These are phyloP conservation scores for Penicillium robsamsonii DNA, from an alignment of 495 filamentous ascomycete genomes.

Conservation along the genomic window DNA sequence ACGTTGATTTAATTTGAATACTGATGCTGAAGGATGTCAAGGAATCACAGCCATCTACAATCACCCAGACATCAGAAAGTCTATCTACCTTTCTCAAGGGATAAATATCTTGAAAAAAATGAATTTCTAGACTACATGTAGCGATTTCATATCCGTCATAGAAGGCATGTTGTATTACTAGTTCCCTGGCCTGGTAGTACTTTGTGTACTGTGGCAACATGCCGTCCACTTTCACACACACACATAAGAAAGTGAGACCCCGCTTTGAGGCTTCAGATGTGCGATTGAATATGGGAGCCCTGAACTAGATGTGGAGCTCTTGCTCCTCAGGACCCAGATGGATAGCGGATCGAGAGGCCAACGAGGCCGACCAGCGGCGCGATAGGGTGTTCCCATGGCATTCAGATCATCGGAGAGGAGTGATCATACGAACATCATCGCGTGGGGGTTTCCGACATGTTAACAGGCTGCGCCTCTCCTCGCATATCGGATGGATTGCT, in stretches of 20 bases:
- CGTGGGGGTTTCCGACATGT: constrained; percentile 18
- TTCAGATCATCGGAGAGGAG: not conserved
- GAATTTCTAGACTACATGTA: not conserved
- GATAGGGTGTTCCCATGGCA: not conserved
- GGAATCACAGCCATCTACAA: no score
- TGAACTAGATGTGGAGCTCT: not conserved
- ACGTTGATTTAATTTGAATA: no score
- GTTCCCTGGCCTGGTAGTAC: not conserved
- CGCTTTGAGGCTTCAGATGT: not conserved
- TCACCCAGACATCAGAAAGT: no score
- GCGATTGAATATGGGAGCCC: not conserved
- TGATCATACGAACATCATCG: constrained; percentile 15
- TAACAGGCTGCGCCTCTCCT: constrained; percentile 27
- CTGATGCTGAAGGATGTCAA: no score
- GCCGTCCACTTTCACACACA: not conserved
- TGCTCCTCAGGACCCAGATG: not conserved
- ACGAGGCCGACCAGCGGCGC: constrained; percentile 17
- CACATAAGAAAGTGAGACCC: not conserved
- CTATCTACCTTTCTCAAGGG: no score
- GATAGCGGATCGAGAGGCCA: not conserved
- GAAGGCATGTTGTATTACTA: not conserved
- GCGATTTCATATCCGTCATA: not conserved
- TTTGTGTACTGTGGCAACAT: not conserved
- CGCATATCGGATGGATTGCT: constrained; percentile 18
- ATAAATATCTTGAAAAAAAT: no score